phyloP scores from a whole-genome alignment of 768 basidiomycete species.

The Sarcodon sp. region DNA sequence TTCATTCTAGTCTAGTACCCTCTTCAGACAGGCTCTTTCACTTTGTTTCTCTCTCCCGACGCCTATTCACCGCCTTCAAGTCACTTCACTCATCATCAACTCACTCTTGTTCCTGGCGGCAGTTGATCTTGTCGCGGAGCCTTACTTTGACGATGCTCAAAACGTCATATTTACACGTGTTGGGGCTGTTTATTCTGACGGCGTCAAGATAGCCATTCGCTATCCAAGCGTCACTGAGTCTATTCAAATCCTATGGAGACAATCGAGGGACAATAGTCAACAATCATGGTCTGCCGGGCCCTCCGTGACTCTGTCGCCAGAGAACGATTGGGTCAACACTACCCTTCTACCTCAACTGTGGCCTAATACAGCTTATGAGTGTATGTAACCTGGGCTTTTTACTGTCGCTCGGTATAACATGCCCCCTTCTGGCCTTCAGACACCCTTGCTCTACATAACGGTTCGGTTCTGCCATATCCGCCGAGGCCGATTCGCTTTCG shows the following conservation, averaged over 20 bases:
- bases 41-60: slow-evolving; percentile 19
- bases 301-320: slow-evolving; percentile 24
- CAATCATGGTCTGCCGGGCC: slow-evolving; percentile 44
- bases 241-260: slow-evolving; percentile 34
- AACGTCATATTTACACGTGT: slow-evolving; percentile 54
- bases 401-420: slow-evolving; percentile 4
- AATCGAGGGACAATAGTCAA: slow-evolving; percentile 12
- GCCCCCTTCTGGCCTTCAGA: neutral
- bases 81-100: slow-evolving; percentile 23
- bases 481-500: slow-evolving; percentile 41
- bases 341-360: slow-evolving; percentile 44
- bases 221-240: slow-evolving; percentile 30
- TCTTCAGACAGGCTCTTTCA: too few species aligned
- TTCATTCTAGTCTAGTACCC: too few species aligned
- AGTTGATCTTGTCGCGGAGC: slow-evolving; percentile 39
- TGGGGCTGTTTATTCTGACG: slow-evolving; percentile 55
- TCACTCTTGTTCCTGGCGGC: slow-evolving; percentile 20
- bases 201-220: slow-evolving; percentile 50
- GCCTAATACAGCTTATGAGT: slow-evolving; percentile 62
- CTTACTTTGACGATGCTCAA: slow-evolving; percentile 39
- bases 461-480: slow-evolving; percentile 37
- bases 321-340: slow-evolving; percentile 47
- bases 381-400: slow-evolving; percentile 22
- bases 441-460: slow-evolving; percentile 34
- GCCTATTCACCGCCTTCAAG: slow-evolving; percentile 8